Base-by-base conservation (phyloP, 768 basidiomycete species). In the Scleroderma bovista region DNA sequence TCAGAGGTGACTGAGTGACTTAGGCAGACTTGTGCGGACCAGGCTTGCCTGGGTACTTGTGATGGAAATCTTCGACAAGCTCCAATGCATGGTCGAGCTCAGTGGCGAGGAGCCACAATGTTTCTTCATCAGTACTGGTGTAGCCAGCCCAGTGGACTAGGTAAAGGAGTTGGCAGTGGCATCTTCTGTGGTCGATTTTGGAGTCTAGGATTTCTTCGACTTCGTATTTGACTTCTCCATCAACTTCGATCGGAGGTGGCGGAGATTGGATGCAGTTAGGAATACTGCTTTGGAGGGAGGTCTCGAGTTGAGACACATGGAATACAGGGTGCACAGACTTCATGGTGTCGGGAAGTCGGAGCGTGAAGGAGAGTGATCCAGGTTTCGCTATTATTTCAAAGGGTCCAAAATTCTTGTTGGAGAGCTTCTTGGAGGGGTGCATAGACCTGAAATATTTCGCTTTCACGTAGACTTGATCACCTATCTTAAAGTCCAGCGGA, bases 361-460 rank as follows among this genome's bases (percentile, higher is more conserved):
- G 44, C 23, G 52, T 60, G 47, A 53, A 61, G 17, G 60, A 62
- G 20, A 46, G 46, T n/a, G 57, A 23, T 36, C 57, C 48, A 46
- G 49, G 43, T 44, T 59, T 44, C 2, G 53, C 44, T 3, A 65
- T 58, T 32, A 65, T 57, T 8, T 51, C 15, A 31, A 50, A 62
- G 8, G 58, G 61, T 1, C 62, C 55, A 2, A 59, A 47, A 43
- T 50, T 50, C 40, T 57, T 57, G 13, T 60, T 56, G n/a, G 56
- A 57, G 6, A 62, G 46, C 43, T 64, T 62, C 37, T 50, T 33
- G 13, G 37, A 34, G 10, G 46, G 50, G 5, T 39, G 17, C 11
- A 45, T 54, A 24, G 53, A 51, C 10, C 29, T 16, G 46, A 57
- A 44, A 36, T 54, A 33, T 15, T 48, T 48, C 33, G 46, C 45